Conservation (phyloP, 1,139 yeast genomes). For the Debaryomyces nepalensis region DNA sequence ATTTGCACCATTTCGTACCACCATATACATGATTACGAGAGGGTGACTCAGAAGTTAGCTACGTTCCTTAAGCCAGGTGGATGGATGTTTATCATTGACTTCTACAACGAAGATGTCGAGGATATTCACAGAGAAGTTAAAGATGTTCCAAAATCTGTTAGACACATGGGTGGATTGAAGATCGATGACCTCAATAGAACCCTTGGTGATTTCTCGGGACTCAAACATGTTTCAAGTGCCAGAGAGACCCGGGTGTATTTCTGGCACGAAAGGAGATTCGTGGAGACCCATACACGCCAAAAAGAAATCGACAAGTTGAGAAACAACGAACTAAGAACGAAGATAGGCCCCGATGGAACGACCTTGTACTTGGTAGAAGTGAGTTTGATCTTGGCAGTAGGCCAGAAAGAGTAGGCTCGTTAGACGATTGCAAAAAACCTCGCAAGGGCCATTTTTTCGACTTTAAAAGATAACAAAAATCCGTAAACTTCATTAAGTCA, state of each 20-base stretch:
- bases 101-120: constrained; percentile 40
- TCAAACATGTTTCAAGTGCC: constrained; percentile 29
- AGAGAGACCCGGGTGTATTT: constrained; percentile 25
- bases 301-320: constrained; percentile 21
- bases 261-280: constrained; percentile 32
- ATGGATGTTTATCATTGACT: constrained; percentile 40
- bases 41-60: constrained; percentile 36
- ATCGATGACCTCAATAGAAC: constrained; percentile 28
- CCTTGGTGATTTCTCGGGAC: constrained; percentile 27
- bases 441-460: background rate
- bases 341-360: constrained; percentile 17
- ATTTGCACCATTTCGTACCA: constrained; percentile 46
- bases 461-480: too few species aligned
- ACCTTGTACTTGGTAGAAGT: constrained; percentile 23
- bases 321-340: constrained; percentile 22
- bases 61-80: constrained; percentile 41
- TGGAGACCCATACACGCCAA: constrained; percentile 29
- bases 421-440: background rate
- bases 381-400: constrained; percentile 34
- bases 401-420: constrained; percentile 19
- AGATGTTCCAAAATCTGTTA: constrained; percentile 26
- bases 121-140: background rate
- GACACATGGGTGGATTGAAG: constrained; percentile 43
- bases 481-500: too few species aligned
- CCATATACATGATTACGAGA: constrained; percentile 39